Base-by-base conservation (phyloP, 2,329 filamentous ascomycete species). In the Aspergillus eucalypticola region DNA sequence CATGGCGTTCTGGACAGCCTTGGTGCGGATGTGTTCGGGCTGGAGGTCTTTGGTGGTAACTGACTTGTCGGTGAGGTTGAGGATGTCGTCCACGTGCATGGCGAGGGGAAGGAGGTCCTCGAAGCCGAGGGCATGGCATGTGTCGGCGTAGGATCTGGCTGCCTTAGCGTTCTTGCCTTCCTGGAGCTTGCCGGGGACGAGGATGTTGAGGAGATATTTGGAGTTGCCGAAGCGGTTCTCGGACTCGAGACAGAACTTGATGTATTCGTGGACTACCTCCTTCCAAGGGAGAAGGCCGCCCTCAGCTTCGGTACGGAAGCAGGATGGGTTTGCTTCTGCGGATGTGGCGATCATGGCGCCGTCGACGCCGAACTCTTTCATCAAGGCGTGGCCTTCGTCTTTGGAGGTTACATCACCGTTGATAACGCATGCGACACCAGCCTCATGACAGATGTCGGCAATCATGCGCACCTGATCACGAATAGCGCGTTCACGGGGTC, bases 271-370 rank as follows among this genome's bases (percentile, higher is more conserved):
- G 3, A 90, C 90, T 1, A 96, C 88, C 53, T 94, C 88, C 61
- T 83, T 79, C 94, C 94, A 98, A 1, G 84, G 81, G 0, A 86
- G 83, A 35, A 88, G 72, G 1, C 91, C 92, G 10, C 92, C 92
- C 42, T 91, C 85, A 1, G 82, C 84, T 39, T 84, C 78, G 1
- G 83, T 75, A 41, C 90, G 85, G 81, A 99, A 99, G 70, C 90
- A 93, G 65, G 91, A 96, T 3, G 92, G 86, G 72, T 99, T 99
- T 64, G 88, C 86, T 80, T 99, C 95, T 1, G 95, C 95, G 3
- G 91, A 85, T 3, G 92, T 95, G 8, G 95, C 95, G 69, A 99
- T 98, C 95, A 99, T 99, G 62, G 91, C 95, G 5, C 93, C 94
- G 71, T 98, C 93, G 5, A 90, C 90, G n/a, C 88, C 89, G 71